Evolutionary conservation across 2,329 filamentous ascomycete genomes (phyloP), one percentile per base, ranked within the genome.

Genomic region (Drechslerella dactyloides): DNA sequence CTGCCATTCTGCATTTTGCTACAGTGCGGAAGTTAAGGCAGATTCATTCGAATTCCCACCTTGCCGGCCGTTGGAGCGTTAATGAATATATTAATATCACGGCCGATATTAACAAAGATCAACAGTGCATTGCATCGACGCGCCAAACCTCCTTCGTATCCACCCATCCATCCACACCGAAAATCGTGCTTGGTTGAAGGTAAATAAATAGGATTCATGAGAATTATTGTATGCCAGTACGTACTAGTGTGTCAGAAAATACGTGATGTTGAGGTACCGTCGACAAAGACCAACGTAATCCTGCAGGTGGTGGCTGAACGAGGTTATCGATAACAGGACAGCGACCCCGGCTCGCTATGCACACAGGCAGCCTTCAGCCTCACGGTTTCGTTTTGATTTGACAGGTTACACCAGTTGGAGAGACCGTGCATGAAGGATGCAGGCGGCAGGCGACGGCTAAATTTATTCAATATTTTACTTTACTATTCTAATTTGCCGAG

Each of bases 221-320:
- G n/a, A n/a, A n/a, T n/a, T n/a, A n/a, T n/a, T n/a, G n/a, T n/a
- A n/a, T n/a, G n/a, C n/a, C n/a, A n/a, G n/a, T 33, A 33, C 27
- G 27, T 33, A 33, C 27, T 33, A 3, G 27, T 33, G 27, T 33
- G 27, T 33, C 27, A 33, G 27, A 33, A 33, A 46, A 15, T 46
- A 46, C 40, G 40, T 17, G 46, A 52, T 46, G 21, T 21, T 61
- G 37, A 61, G 46, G 27, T 33, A 33, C 27, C 8, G 4, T 33
- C 27, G 60, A 55, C 56, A n/a, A 55, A 55, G 50, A 60, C 48
- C 63, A 69, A 69, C 65, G 66, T 60, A 70, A 63, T 51, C 53
- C 48, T 70, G 66, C 59, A 63, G 65, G 48, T 42, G 56, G 46
- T n/a, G 48, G 37, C 35, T 30, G 44, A 19, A 19, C n/a, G 44